Base-by-base conservation (phyloP, 2,329 filamentous ascomycete genomes). In the Paecilomyces formosus region DNA sequence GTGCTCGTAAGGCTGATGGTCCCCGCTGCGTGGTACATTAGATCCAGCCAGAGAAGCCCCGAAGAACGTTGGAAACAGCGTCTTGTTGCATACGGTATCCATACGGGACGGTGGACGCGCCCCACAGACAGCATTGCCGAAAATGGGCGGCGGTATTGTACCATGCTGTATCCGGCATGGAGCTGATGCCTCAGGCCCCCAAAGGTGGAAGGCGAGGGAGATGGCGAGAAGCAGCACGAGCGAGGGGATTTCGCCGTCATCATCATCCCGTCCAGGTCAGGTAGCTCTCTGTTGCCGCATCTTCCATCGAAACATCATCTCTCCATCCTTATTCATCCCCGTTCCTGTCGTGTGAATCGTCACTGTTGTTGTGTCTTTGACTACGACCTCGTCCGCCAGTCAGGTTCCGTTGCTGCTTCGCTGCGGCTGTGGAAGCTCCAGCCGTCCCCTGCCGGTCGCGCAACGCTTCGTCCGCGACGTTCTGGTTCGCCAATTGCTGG, bases 401-500 rank as follows among this genome's bases (percentile, higher is more conserved):
- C 50, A 52, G 21, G 11, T 52, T 28, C 26, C 50, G 50, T 52
- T 28, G 50, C 50, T 24, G 13, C 50, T 24, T 21, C 24, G 50
- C 50, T 52, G 50, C 50, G 50, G 50, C 50, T 52, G 50, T 28
- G 50, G 50, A 52, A 55, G 54, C 54, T 45, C 54, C 54, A 55
- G 54, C 54, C 35, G 33, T 28, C 33, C 31, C 54, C 39, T 21
- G 18, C 55, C 55, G 24, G n/a, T 56, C 55, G 33, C 55, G 33
- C 55, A n/a, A 24, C 35, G 33, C 31, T 35, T 45, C 52, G 31
- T 24, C 51, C 59, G 35, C 49, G 26, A 24, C 50, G 64, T 62
- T 72, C 65, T 73, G 71, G 72, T 74, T 74, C 71, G 71, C 68
- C 72, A 72, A 74, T 74, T 73, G 68, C 64, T 60, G 39, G 39